Evolutionary conservation across 306 rosid species (phyloP).

Genomic region (Acacia melanoxylon): DNA sequence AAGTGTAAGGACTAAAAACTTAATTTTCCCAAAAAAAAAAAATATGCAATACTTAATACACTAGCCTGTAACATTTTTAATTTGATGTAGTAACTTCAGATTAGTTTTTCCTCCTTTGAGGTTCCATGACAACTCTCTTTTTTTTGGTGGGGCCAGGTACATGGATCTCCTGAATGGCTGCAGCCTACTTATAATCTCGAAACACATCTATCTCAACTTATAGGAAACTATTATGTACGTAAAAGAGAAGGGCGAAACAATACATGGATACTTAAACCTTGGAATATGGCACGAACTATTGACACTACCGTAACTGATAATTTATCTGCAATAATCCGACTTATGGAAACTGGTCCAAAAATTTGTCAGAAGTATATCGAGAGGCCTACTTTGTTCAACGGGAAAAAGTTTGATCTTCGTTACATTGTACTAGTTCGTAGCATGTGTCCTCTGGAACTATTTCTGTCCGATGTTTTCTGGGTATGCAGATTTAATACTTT

Average conservation of each 20-base stretch:
- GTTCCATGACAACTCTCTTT: not conserved
- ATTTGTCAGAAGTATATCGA: conserved; percentile 98
- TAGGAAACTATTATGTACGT: conserved; percentile 75
- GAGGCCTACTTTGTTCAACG: conserved; percentile 79
- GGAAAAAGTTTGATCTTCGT: conserved; percentile 89
- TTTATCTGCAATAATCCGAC: conserved; percentile 76
- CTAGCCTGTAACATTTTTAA: conserved; percentile 12
- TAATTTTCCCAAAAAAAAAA: not conserved
- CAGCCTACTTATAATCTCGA: conserved; percentile 96
- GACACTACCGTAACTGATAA: conserved; percentile 89
- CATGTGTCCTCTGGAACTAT: conserved; percentile 77
- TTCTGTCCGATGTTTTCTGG: conserved; percentile 90
- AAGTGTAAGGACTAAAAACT: too few species aligned
- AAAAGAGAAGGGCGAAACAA: conserved; percentile 70
- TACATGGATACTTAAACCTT: conserved; percentile 93
- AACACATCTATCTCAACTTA: conserved; percentile 76
- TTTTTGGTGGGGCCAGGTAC: conserved; percentile 49
- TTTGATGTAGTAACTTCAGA: not conserved
- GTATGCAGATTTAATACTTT: conserved; percentile 48
- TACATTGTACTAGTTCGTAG: conserved; percentile 84
- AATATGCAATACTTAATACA: not conserved
- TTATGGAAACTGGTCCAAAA: conserved; percentile 96
- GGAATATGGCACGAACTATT: conserved; percentile 99
- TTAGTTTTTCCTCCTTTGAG: conserved; percentile 3
- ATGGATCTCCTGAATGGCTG: conserved; percentile 88